These are phyloP conservation scores for Mucor irregularis DNA, from an alignment of 371 early-diverging fungal genomes.

Conservation along the genomic window DNA sequence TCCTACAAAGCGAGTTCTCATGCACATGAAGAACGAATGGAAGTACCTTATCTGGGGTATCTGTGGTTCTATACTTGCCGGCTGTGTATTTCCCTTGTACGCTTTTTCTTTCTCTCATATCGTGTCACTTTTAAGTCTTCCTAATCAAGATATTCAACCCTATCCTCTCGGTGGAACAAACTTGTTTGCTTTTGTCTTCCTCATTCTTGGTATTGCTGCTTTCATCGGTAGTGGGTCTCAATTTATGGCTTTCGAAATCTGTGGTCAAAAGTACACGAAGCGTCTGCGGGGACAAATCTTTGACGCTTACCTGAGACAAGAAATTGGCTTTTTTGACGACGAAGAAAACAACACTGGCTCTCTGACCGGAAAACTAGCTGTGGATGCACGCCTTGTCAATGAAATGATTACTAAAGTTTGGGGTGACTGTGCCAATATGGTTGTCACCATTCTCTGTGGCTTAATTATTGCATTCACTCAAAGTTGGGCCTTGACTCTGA, in stretches of 20 bases:
- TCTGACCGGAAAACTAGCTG: conserved; percentile 73
- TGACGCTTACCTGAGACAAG: conserved; percentile 67
- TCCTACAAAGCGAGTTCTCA: conserved; percentile 4
- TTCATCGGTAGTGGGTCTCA: conserved; percentile 40
- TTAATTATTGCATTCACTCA: conserved; percentile 47
- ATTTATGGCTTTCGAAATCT: conserved; percentile 34
- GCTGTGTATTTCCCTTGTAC: conserved; percentile 44
- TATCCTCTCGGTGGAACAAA: conserved; percentile 51
- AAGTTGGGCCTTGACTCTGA: conserved; percentile 61
- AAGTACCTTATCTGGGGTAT: conserved; percentile 31
- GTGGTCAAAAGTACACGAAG: conserved; percentile 56
- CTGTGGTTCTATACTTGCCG: conserved; percentile 50
- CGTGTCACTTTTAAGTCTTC: conserved; percentile 1
- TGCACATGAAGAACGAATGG: conserved; percentile 35
- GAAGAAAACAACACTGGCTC: conserved; percentile 76
- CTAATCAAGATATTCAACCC: conserved; percentile 20
- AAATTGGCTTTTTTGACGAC: conserved; percentile 85
- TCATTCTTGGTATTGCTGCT: conserved; percentile 50
- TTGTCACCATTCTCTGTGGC: conserved; percentile 44
- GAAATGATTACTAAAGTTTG: conserved; percentile 65
- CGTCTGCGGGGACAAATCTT: conserved; percentile 57
- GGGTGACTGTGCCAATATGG: conserved; percentile 58
- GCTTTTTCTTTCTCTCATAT: conserved; percentile 18
- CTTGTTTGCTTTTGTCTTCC: conserved; percentile 75
- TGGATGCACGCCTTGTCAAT: conserved; percentile 68